These are phyloP conservation scores for Amanita exitialis DNA, from an alignment of 768 basidiomycete genomes.

Conservation along the genomic window DNA sequence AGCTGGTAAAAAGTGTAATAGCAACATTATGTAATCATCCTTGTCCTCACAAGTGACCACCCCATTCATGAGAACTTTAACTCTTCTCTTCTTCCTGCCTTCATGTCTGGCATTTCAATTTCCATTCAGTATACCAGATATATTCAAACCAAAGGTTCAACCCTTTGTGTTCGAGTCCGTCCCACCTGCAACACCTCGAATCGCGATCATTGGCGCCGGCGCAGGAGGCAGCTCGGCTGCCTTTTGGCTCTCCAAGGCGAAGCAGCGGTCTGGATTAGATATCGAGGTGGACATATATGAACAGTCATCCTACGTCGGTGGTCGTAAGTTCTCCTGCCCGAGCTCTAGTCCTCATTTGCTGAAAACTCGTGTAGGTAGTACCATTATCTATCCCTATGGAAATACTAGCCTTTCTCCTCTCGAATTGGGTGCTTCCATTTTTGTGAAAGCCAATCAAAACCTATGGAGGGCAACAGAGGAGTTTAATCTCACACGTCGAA, in stretches of 20 bases:
- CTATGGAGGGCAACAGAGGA: conserved; percentile 69
- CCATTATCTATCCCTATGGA: conserved; percentile 66
- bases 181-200: conserved; percentile 30
- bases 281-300: conserved; percentile 85
- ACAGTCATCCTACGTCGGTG: conserved; percentile 64
- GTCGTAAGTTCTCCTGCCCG: conserved; percentile 47
- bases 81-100: conserved; percentile 22
- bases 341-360: neutral
- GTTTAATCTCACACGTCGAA: conserved; percentile 55
- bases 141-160: conserved; percentile 31
- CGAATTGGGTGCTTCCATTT: conserved; percentile 86
- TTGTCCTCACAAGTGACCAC: no score
- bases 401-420: conserved; percentile 44
- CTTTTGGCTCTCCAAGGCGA: conserved; percentile 75
- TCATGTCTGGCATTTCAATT: conserved; percentile 29
- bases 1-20: no score
- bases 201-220: conserved; percentile 89
- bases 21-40: conserved; percentile 1
- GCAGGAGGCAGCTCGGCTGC: conserved; percentile 81
- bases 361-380: conserved; percentile 47
- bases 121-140: conserved; percentile 45
- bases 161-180: conserved; percentile 9
- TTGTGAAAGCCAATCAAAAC: conserved; percentile 64
- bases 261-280: conserved; percentile 56
- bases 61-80: conserved; percentile 10